Evolutionary conservation across 1,139 yeast species (phyloP).

Genomic region (Pichia sp.): DNA sequence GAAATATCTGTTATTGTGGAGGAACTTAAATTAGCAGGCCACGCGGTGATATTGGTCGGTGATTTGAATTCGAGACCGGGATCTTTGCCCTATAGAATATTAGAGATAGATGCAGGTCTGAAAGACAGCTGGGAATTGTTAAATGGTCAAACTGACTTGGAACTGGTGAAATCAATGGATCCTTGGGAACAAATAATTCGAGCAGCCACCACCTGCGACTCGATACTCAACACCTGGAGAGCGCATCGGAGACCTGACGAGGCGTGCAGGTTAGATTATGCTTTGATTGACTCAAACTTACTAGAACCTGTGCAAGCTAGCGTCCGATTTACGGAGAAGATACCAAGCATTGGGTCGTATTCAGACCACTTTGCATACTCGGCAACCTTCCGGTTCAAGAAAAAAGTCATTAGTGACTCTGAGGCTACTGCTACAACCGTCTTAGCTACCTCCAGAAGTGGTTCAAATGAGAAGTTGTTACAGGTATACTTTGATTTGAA

Average conservation of each 20-base stretch:
- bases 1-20: slow-evolving; percentile 70
- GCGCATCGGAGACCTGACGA: slow-evolving; percentile 54
- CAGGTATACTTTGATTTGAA: slow-evolving; percentile 54
- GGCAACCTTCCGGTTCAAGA: slow-evolving; percentile 41
- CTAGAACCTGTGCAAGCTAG: slow-evolving; percentile 54
- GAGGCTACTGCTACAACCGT: not conserved
- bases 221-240: slow-evolving; percentile 84
- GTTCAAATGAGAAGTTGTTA: slow-evolving; percentile 22
- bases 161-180: slow-evolving; percentile 46
- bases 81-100: slow-evolving; percentile 71
- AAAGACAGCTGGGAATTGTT: slow-evolving; percentile 80
- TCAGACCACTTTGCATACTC: slow-evolving; percentile 93
- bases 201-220: slow-evolving; percentile 91
- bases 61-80: slow-evolving; percentile 89
- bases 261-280: slow-evolving; percentile 90
- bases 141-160: slow-evolving; percentile 41
- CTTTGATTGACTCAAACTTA: slow-evolving; percentile 59
- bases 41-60: slow-evolving; percentile 85
- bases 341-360: slow-evolving; percentile 62
- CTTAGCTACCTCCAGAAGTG: not conserved
- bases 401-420: not conserved
- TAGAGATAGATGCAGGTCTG: slow-evolving; percentile 66
- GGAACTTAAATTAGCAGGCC: slow-evolving; percentile 65
- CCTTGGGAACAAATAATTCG: slow-evolving; percentile 63
- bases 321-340: slow-evolving; percentile 67